Evolutionary conservation across 345 rosid genomes (phyloP), one percentile per base, ranked within the genome.

Genomic region (Luvunga scandens): DNA sequence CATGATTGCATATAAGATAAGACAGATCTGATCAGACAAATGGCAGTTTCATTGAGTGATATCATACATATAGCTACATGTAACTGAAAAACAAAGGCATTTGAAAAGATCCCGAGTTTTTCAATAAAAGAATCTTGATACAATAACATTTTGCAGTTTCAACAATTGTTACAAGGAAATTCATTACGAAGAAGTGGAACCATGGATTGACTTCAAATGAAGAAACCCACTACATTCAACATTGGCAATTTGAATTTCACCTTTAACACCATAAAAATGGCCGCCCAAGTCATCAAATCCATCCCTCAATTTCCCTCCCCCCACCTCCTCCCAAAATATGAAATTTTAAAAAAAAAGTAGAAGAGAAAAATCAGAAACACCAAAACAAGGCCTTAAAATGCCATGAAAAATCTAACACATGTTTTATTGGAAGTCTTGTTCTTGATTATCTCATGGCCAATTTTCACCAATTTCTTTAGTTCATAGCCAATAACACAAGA

Each of bases 1-100:
- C 38, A 82, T 78, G 63, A 85, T 57, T 71, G 39, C 27, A 80
- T 63, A 80, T 48, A 76, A 19, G 61, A 33, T 60, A 10, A 28
- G 13, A 38, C 27, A 50, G 30, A 73, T 73, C 16, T 6, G 36
- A 24, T 48, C 77, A 27, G 48, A 18, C 33, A 24, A 48, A 48
- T 1, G 59, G 56, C 19, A 25, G 31, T 31, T 30, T 28, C 48
- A 55, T 31, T 48, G 13, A 18, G 22, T 22, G 36, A 63, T 75
- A 75, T 75, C 30, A 42, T 45, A 19, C 28, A 64, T 30, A 21
- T 25, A 42, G 57, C 50, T 45, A 45, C 16, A 45, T 13, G 34
- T 19, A 62, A 19, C 31, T 7, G 27, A 39, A 21, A 62, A 27
- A 36, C 24, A 38, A 38, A 73, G 39, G 24, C 55, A 59, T 16